Percentiles rank a stretch among this genome's conserved stretches.
These are phyloP conservation scores for Aspergillus affinis DNA, from an alignment of 495 filamentous ascomycete genomes.

Conservation along the genomic window DNA sequence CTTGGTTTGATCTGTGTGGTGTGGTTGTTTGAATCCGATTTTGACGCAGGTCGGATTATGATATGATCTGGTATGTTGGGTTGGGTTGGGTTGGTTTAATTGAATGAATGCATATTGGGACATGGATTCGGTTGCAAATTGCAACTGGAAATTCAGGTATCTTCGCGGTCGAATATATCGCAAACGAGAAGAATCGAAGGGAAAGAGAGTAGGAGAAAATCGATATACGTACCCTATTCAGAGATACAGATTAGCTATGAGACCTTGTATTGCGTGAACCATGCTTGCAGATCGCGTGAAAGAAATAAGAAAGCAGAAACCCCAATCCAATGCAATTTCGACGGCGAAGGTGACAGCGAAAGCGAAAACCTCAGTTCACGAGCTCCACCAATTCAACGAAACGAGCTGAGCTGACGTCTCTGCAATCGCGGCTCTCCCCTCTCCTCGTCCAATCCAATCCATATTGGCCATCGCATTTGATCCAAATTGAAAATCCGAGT, in stretches of 20 bases:
- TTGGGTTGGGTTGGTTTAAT: too few relatives aligned
- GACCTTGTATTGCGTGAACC: background rate
- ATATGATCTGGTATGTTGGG: background rate
- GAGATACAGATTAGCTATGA: slow-evolving; percentile 12
- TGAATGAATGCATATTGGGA: too few relatives aligned
- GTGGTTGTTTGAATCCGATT: background rate
- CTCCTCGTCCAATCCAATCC: background rate
- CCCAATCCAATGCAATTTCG: background rate
- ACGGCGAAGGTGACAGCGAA: background rate
- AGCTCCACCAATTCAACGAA: background rate
- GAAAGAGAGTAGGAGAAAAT: background rate
- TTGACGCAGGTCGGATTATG: background rate
- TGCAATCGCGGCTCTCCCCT: background rate
- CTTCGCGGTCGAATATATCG: background rate
- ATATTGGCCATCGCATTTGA: background rate
- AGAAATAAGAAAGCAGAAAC: background rate
- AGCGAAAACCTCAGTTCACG: background rate
- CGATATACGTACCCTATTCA: slow-evolving; percentile 25
- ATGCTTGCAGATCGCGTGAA: slow-evolving; percentile 6
- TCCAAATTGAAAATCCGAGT: background rate
- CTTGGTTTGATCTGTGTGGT: background rate
- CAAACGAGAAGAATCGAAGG: background rate
- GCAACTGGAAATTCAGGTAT: background rate
- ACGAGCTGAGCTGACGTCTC: background rate
- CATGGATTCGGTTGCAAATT: background rate